Base-by-base conservation (phyloP, 73 alveolate genomes). In the Stentor roeselii region DNA sequence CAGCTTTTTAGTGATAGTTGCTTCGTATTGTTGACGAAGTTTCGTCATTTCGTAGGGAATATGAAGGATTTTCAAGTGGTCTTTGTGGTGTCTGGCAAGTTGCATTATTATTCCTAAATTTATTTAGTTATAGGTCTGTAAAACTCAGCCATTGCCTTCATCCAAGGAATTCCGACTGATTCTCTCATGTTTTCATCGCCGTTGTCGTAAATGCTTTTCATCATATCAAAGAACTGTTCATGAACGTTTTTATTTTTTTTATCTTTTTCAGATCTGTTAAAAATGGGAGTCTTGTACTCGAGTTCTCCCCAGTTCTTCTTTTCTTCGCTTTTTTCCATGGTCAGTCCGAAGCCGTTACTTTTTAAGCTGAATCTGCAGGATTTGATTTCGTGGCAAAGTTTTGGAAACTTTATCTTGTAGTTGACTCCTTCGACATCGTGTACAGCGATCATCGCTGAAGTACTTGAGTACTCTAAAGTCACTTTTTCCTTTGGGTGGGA, bases 401-500 rank as follows among this genome's bases (percentile, higher is more conserved):
- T 6, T 50, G 67, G 21, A 50, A 50, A 50, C 6, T 21, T 6
- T 50, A 50, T 11, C 21, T 21, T 50, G 67, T 50, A 50, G 67
- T 50, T 50, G 67, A 50, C 21, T 50, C 67, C 67, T 50, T 50
- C 21, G 67, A 50, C 6, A 21, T 50, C 67, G 6, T 11, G 6
- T 11, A 50, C 21, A 11, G 67, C 6, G 30, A 50, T 21, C 6
- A 6, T 11, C 67, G 21, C 21, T 50, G 67, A 50, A 50, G 67
- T 50, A 50, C 21, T 50, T 50, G 67, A 11, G 67, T 21, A 11
- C 67, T 50, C 67, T 11, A 50, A 50, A 21, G 30, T 50, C 67
- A 50, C 67, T 50, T 50, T 50, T 50, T 50, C 67, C 67, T 50
- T 50, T 21, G 67, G 67, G 21, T 50, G 67, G 30, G 67, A 50